Evolutionary conservation across 495 filamentous ascomycete genomes (phyloP), one percentile per base, ranked within the genome.

Genomic region (Penicillium tannophilum): DNA sequence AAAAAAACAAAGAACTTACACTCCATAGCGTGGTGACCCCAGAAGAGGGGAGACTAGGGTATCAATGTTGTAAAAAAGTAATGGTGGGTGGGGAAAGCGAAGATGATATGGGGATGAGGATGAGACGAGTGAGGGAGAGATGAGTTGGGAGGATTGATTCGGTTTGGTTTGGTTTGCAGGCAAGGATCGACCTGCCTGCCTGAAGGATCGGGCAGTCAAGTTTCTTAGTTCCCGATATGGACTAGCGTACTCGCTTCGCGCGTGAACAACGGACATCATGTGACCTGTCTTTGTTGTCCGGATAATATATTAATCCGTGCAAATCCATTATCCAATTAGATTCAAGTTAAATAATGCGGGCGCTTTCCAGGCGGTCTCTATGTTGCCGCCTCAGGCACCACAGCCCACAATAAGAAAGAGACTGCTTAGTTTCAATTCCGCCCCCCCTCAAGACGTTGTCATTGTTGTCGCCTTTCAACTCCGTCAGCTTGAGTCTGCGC

Each of bases 21-120:
- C 63, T 78, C 73, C 73, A 77, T 77, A 78, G 76, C 77, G 75
- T 72, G 77, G 77, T 78, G 77, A 80, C 77, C 77, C 77, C 77
- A 62, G 66, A 62, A 67, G 48, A 70, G 74, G 70, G 69, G 61
- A 61, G 57, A 49, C 39, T 62, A 64, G 50, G 48, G 50, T 61
- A 68, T 68, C 61, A 72, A 67, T 67, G 60, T 69, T 58, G 48
- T 43, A 55, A 47, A 44, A 64, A 60, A 61, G 51, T 62, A 70
- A 69, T 73, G 68, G 59, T 62, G 64, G 69, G 62, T 56, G 64
- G 63, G 58, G 55, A 59, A 54, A 47, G 52, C 59, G 64, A 65
- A 54, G 44, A 46, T 26, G 44, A 51, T 14, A 26, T 55, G 43
- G 35, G 49, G 63, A 49, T 52, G 57, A 44, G 58, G 52, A 31